Base-by-base conservation (phyloP, 768 basidiomycete species). In the Tylopilus felleus region DNA sequence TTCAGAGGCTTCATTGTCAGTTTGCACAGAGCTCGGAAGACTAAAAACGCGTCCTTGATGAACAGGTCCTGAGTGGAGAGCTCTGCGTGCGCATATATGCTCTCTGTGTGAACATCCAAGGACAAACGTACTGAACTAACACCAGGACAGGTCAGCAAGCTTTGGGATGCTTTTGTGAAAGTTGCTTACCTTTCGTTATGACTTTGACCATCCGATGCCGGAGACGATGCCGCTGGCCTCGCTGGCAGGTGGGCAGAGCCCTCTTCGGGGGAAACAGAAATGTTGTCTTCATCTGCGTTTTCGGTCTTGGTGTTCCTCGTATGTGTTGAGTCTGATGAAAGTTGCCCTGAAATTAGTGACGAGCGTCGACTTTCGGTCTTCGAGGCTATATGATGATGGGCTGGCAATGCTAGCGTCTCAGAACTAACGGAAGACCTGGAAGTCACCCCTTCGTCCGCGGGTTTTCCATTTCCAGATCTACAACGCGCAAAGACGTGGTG, bases 1-100 rank as follows among this genome's bases (percentile, higher is more conserved):
- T 92, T 90, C 44, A 99, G 75, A 12, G 95, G 90, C 70, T 98
- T 98, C 95, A 98, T 98, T 9, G 93, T 95, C 59, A 98, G 75
- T 68, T 98, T 98, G 76, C 97, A 98, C 12, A 99, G 77, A 0
- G 97, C 95, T 43, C 97, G 81, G 73, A 98, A 96, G 35, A 99
- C 96, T 56, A 99, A 80, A 76, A 98, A 99, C 0, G 97, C 94
- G 66, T 99, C 97, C 68, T 98, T 98, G 66, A 97, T 80, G 69
- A 94, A 96, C 51, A 98, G 73, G 61, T 99, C 96, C 49, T 90
- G 85, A n/a, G 80, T 77, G 19, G 85, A 83, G 51, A 94, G 75
- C 48, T 79, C 80, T 57, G 74, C 73, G 49, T 57, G 66, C 55
- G 59, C 27, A 41, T 69, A 47, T 64, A 51, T 25, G 50, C 52